Percentiles rank a stretch among this genome's conserved stretches.
Evolutionary conservation across 306 rosid species (phyloP).

Genomic region (Cyclanthera cordifolia): DNA sequence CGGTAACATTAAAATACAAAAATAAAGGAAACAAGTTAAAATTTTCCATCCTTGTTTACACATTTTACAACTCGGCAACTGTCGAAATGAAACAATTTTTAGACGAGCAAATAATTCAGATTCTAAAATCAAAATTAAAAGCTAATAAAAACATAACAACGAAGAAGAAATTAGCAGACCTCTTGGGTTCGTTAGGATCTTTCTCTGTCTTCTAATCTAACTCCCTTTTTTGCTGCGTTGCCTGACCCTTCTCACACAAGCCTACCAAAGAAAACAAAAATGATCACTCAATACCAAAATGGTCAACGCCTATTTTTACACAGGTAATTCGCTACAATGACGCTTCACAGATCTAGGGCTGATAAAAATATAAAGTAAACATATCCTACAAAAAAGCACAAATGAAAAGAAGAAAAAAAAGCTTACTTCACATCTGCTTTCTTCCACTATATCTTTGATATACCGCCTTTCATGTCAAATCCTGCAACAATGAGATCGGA

Average conservation of each 20-base stretch:
- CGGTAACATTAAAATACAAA: no score
- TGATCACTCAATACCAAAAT: not conserved
- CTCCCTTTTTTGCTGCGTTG: constrained; percentile 19
- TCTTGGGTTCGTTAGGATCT: constrained; percentile 90
- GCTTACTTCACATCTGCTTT: constrained; percentile 57
- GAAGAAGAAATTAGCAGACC: constrained; percentile 86
- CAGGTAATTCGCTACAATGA: not conserved
- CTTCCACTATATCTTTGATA: constrained; percentile 50
- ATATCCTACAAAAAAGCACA: no score
- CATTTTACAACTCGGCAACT: not conserved
- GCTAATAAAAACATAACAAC: constrained; percentile 42
- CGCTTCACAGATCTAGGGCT: no score
- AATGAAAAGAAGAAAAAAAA: no score
- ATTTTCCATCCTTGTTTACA: not conserved
- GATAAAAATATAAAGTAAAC: no score
- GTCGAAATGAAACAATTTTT: not conserved
- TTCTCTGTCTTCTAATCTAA: constrained; percentile 49
- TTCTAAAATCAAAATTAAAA: not conserved
- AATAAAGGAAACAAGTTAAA: no score
- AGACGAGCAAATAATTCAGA: not conserved
- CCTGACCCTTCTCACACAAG: constrained; percentile 57
- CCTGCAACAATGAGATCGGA: constrained; percentile 29
- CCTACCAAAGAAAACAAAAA: constrained; percentile 17
- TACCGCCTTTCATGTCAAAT: constrained; percentile 65
- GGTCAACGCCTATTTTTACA: not conserved